Percentiles rank a stretch among this genome's conserved stretches.
phyloP scores from a whole-genome alignment of 192 early-diverging fungal genomes.

The Coemansia sp. region DNA sequence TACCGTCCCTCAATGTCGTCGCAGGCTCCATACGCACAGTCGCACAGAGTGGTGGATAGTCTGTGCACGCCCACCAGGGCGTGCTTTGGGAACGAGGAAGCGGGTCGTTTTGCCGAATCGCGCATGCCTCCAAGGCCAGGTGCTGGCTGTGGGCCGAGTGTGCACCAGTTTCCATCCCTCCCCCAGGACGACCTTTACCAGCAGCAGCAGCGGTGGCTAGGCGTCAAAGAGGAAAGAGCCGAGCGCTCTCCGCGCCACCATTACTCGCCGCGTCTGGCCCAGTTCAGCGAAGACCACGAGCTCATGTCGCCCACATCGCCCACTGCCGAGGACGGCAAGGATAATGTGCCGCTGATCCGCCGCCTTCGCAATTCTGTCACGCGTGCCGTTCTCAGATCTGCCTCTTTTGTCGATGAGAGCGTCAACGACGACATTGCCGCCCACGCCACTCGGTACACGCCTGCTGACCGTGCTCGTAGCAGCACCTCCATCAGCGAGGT shows the following conservation, averaged over 20 bases:
- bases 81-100: not conserved
- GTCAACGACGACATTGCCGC: conserved; percentile 32
- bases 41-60: not conserved
- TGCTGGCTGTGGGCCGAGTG: not conserved
- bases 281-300: not conserved
- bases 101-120: not conserved
- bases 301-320: not conserved
- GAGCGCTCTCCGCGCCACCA: not conserved
- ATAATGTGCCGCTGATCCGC: conserved; percentile 12
- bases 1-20: conserved; percentile 2
- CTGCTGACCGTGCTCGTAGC: conserved; percentile 10
- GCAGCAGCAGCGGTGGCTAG: not conserved
- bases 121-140: not conserved
- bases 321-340: not conserved
- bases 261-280: not conserved
- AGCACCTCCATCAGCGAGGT: conserved; percentile 13
- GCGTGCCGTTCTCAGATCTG: conserved; percentile 22
- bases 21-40: not conserved
- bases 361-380: conserved; percentile 20
- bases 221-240: not conserved
- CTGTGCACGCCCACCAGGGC: conserved; percentile 9
- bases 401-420: conserved; percentile 32
- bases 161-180: conserved; percentile 26
- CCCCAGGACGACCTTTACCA: conserved; percentile 8
- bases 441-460: not conserved